phyloP scores from a whole-genome alignment of 352 stramenopile genomes.

The Globisporangium okanoganense region DNA sequence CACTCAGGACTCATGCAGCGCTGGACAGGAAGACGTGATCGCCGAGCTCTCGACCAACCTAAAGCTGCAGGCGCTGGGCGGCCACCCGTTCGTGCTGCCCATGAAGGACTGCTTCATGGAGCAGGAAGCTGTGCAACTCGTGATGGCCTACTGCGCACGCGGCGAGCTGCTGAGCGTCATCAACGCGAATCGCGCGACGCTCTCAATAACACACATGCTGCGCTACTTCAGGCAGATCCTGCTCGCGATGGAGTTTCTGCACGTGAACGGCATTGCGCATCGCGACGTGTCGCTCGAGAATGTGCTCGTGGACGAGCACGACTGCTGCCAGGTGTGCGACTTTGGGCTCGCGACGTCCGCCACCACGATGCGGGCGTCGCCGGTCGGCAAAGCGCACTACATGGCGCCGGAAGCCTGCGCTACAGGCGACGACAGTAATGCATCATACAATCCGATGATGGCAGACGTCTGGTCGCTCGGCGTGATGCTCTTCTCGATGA shows the following conservation, averaged over 20 bases:
- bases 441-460: slow-evolving; percentile 51
- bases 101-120: slow-evolving; percentile 66
- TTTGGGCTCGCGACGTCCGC: slow-evolving; percentile 64
- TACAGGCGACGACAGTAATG: slow-evolving; percentile 12
- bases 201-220: slow-evolving; percentile 26
- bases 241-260: slow-evolving; percentile 61
- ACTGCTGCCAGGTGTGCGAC: slow-evolving; percentile 76
- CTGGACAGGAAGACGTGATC: slow-evolving; percentile 67
- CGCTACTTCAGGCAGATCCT: slow-evolving; percentile 71
- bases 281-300: slow-evolving; percentile 83
- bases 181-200: slow-evolving; percentile 36
- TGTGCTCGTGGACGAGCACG: slow-evolving; percentile 60
- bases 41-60: slow-evolving; percentile 71
- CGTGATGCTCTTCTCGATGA: slow-evolving; percentile 75
- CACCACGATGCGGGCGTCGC: slow-evolving; percentile 22
- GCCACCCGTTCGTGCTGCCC: slow-evolving; percentile 65
- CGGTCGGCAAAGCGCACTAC: slow-evolving; percentile 77
- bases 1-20: slow-evolving; percentile 40
- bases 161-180: slow-evolving; percentile 77
- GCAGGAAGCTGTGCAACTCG: slow-evolving; percentile 53
- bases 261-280: slow-evolving; percentile 72
- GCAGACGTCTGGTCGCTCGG: slow-evolving; percentile 80
- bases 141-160: slow-evolving; percentile 62
- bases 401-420: slow-evolving; percentile 70
- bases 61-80: slow-evolving; percentile 47